These are phyloP conservation scores for Epichloe sibirici DNA, from an alignment of 2,329 filamentous ascomycete species.

Conservation along the genomic window DNA sequence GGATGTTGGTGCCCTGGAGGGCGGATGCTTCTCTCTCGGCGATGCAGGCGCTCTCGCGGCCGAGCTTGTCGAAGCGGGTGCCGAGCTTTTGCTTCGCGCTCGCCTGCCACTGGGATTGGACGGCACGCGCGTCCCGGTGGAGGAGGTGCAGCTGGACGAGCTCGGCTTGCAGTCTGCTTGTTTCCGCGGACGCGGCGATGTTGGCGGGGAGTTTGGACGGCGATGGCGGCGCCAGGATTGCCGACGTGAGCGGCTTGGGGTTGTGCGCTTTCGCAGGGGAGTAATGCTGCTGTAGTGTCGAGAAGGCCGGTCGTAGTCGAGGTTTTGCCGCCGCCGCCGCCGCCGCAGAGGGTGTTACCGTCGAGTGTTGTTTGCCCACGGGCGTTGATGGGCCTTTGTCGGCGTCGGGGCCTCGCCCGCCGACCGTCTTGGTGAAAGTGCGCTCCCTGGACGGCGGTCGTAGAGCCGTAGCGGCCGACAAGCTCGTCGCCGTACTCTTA, in stretches of 20 bases:
- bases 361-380: background rate
- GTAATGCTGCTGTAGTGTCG: constrained; percentile 54
- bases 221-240: constrained; percentile 45
- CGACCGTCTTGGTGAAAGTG: background rate
- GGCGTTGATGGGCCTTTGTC: constrained; percentile 10
- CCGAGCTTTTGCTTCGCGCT: constrained; percentile 41
- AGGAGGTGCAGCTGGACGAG: constrained; percentile 54
- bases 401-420: constrained; percentile 8
- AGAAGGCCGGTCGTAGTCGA: constrained; percentile 43
- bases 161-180: constrained; percentile 47
- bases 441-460: constrained; percentile 17
- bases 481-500: constrained; percentile 20
- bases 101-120: constrained; percentile 38
- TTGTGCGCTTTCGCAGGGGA: constrained; percentile 48
- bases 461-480: constrained; percentile 15
- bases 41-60: constrained; percentile 21
- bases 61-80: constrained; percentile 30
- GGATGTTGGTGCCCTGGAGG: constrained; percentile 37
- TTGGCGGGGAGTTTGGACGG: constrained; percentile 51
- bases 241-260: constrained; percentile 49
- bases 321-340: constrained; percentile 9
- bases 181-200: constrained; percentile 45
- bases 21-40: constrained; percentile 27
- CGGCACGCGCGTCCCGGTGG: constrained; percentile 39
- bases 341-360: background rate